Evolutionary conservation across 176 grass and related monocot species (phyloP).

Genomic region (Ensete glaucum): DNA sequence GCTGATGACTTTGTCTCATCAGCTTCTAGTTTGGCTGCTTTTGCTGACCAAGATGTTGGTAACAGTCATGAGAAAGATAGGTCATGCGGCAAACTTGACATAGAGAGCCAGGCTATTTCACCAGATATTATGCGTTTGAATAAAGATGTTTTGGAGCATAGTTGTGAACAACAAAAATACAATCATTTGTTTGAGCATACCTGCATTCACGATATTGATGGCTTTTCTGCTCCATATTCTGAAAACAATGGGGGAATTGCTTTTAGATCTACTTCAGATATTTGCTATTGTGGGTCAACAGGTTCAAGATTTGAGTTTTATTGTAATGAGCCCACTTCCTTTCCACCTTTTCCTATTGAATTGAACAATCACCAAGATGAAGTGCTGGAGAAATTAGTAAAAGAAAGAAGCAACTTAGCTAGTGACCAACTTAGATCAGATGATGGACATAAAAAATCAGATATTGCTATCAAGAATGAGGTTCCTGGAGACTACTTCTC

Average conservation of each 20-base stretch:
- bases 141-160: background rate
- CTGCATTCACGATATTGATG: slow-evolving; percentile 10
- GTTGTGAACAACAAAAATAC: background rate
- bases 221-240: slow-evolving; percentile 18
- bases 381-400: slow-evolving; percentile 11
- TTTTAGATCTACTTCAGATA: background rate
- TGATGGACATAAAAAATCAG: slow-evolving; percentile 39
- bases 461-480: slow-evolving; percentile 27
- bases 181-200: slow-evolving; percentile 13
- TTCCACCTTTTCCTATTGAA: slow-evolving; percentile 7
- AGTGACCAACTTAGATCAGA: slow-evolving; percentile 39
- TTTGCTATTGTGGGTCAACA: background rate
- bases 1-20: slow-evolving; percentile 12
- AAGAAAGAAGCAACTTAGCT: slow-evolving; percentile 39
- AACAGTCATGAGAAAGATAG: slow-evolving; percentile 32
- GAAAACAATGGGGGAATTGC: slow-evolving; percentile 8
- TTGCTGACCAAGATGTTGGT: slow-evolving; percentile 24
- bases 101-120: slow-evolving; percentile 23
- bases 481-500: slow-evolving; percentile 41
- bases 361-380: slow-evolving; percentile 14
- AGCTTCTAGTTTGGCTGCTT: slow-evolving; percentile 14
- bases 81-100: slow-evolving; percentile 25
- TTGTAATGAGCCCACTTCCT: background rate
- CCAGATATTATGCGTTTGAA: slow-evolving; percentile 1
- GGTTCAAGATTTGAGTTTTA: background rate